Evolutionary conservation across 371 early-diverging fungal species (phyloP), one percentile per base, ranked within the genome.

Genomic region (Capillidium rhysosporum): DNA sequence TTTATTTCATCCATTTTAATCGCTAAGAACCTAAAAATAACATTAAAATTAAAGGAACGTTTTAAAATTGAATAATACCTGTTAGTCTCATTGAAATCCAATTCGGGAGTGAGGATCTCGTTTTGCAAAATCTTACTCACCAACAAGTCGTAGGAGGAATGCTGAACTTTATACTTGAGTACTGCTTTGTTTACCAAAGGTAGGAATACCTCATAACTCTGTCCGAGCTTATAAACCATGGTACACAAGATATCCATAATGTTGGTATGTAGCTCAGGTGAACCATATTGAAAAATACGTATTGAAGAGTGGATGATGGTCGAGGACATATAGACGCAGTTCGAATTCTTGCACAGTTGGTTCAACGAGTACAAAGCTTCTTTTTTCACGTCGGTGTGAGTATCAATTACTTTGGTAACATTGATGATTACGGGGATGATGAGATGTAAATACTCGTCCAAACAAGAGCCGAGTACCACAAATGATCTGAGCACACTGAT

Each of bases 381-480:
- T 40, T 74, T 78, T 38, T 88, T 76, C n/a, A 92, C 65, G 18
- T 57, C 55, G 1, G 70, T 55, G 0, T 83, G 79, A 0, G 72
- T 70, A 46, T 84, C 86, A 0, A 76, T 66, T 28, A 74, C 72
- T 59, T 91, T 92, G 59, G 92, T 79, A 40, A 89, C 71, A 40
- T 71, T 65, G 46, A 93, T 81, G 12, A 97, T 72, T 2, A 79
- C 82, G 3, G 93, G 96, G 46, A 93, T 77, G 8, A 94, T 84
- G 24, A 97, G 68, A 59, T 89, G 89, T 70, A 94, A 74, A 58
- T 91, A 90, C 52, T 92, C 91, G 61, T 95, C 94, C 55, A 95
- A 76, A 56, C 83, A 89, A 23, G 83, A 66, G n/a, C 93, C 89
- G 70, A 94, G 84, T 1, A 81, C 75, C 40, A 78, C 75, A 62